Percentiles rank a stretch among this genome's conserved stretches.
Evolutionary conservation across 2,329 filamentous ascomycete genomes (phyloP).

Genomic region (Penicillium sp.): DNA sequence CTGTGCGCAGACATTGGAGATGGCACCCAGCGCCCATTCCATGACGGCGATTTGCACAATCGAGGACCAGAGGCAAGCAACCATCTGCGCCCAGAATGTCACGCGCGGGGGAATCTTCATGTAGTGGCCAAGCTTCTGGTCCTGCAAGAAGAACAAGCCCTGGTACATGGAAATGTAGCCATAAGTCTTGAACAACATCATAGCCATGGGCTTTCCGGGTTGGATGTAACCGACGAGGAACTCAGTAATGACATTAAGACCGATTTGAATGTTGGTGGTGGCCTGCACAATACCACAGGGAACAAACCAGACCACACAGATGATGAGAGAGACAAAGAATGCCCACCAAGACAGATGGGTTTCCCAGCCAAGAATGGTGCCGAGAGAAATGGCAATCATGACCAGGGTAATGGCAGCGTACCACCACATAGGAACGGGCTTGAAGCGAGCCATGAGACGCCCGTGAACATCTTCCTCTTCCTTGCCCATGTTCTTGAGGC

Average conservation of each 20-base stretch:
- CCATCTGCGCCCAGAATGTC: constrained; percentile 50
- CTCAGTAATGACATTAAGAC: constrained; percentile 69
- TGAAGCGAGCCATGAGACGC: constrained; percentile 56
- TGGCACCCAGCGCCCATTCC: constrained; percentile 50
- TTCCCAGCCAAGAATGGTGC: constrained; percentile 50
- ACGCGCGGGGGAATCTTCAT: constrained; percentile 55
- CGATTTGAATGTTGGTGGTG: constrained; percentile 63
- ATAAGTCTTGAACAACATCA: constrained; percentile 77
- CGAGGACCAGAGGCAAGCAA: constrained; percentile 49
- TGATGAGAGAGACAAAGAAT: constrained; percentile 62
- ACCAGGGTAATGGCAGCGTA: constrained; percentile 45
- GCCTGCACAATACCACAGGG: constrained; percentile 63
- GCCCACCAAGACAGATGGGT: constrained; percentile 71
- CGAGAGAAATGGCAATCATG: constrained; percentile 51
- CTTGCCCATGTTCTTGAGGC: constrained; percentile 56
- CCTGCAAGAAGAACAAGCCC: constrained; percentile 61
- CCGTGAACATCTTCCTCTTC: constrained; percentile 54
- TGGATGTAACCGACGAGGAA: constrained; percentile 71
- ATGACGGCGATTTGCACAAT: constrained; percentile 47
- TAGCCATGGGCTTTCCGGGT: constrained; percentile 64
- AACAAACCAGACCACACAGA: constrained; percentile 61
- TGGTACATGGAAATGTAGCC: constrained; percentile 66
- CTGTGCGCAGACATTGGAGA: constrained; percentile 61
- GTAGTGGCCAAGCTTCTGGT: constrained; percentile 65
- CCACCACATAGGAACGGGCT: constrained; percentile 56